Conservation (phyloP, 345 rosid genomes). For the Isatis tinctoria region DNA sequence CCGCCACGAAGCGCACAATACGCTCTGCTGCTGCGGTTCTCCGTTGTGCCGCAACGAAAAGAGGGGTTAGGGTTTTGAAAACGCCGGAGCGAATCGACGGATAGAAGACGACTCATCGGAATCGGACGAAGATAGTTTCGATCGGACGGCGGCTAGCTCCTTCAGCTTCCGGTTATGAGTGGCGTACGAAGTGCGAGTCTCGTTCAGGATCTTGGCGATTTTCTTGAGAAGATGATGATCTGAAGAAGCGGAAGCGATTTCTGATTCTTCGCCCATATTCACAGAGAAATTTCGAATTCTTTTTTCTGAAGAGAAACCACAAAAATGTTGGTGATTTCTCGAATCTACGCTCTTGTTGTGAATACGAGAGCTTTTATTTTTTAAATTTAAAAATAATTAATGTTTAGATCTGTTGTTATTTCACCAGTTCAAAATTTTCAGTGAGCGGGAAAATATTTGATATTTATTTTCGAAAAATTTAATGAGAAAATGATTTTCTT, state of each 20-base stretch:
- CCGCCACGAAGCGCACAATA: conserved; percentile 59
- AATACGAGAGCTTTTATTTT: neutral
- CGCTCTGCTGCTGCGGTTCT: conserved; percentile 71
- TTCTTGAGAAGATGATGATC: conserved; percentile 29
- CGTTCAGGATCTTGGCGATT: conserved; percentile 69
- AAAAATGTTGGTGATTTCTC: too few species aligned
- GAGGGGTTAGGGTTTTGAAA: conserved; percentile 64
- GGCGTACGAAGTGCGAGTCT: conserved; percentile 63
- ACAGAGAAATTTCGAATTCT: neutral
- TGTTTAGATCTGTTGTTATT: too few species aligned
- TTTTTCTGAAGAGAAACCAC: too few species aligned
- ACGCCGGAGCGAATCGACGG: conserved; percentile 42
- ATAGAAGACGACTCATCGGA: conserved; percentile 16
- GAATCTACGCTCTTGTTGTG: neutral
- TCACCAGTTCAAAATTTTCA: too few species aligned
- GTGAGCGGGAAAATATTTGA: neutral
- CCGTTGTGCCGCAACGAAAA: conserved; percentile 53
- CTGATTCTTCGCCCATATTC: conserved; percentile 28
- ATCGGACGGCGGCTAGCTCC: conserved; percentile 58
- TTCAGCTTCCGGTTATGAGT: conserved; percentile 76
- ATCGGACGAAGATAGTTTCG: conserved; percentile 32
- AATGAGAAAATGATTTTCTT: too few species aligned
- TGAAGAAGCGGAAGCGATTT: conserved; percentile 15
- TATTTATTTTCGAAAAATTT: neutral
- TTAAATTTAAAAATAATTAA: too few species aligned